Evolutionary conservation across 1,284 basidiomycete species (phyloP).

Genomic region (Cutaneotrichosporon sp.): DNA sequence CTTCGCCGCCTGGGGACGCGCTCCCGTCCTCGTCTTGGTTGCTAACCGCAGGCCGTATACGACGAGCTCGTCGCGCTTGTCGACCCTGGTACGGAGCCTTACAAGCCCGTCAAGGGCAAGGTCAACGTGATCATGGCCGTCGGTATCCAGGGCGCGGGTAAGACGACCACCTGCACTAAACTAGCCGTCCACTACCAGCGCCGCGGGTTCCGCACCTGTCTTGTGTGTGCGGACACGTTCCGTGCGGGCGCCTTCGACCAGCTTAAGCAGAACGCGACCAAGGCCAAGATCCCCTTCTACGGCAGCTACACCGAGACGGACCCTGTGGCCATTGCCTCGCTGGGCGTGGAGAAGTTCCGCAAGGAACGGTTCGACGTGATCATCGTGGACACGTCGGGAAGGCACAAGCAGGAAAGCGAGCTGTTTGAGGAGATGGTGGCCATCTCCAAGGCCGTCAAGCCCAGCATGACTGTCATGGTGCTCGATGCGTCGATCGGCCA

Average conservation of each 20-base stretch:
- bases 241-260: constrained; percentile 99
- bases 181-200: constrained; percentile 96
- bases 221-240: constrained; percentile 99
- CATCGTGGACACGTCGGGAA: constrained; percentile 96
- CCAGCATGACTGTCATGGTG: constrained; percentile 85
- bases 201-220: constrained; percentile 93
- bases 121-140: constrained; percentile 97
- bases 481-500: constrained; percentile 81
- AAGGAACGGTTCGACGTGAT: constrained; percentile 98
- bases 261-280: constrained; percentile 82
- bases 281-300: constrained; percentile 98
- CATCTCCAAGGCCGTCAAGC: constrained; percentile 86
- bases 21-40: no score
- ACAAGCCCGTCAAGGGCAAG: constrained; percentile 94
- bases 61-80: constrained; percentile 94
- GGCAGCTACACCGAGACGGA: constrained; percentile 99
- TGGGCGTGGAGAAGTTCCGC: constrained; percentile 95
- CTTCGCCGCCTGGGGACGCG: no score
- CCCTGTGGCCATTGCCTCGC: constrained; percentile 87
- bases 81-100: constrained; percentile 88
- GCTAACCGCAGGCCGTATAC: constrained; percentile 70
- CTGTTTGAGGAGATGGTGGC: constrained; percentile 98
- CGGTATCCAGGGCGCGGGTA: constrained; percentile 93
- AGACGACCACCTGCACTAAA: constrained; percentile 97
- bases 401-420: constrained; percentile 96